Evolutionary conservation across 345 rosid species (phyloP).

Genomic region (Euphorbia lathyris): DNA sequence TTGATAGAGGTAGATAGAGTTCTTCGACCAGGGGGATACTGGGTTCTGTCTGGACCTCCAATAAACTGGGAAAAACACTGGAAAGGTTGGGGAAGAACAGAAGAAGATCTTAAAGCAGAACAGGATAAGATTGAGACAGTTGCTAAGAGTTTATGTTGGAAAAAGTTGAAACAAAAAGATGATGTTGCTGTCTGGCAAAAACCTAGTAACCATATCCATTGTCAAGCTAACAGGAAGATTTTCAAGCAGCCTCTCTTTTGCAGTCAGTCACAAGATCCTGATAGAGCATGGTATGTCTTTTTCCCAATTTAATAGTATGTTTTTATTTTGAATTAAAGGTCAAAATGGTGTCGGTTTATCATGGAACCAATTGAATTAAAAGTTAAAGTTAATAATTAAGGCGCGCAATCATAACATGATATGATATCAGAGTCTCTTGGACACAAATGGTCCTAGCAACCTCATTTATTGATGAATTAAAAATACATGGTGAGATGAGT

Average conservation of each 20-base stretch:
- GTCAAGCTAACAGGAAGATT: conserved; percentile 49
- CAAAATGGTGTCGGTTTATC: no score
- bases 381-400: no score
- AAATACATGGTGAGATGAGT: no score
- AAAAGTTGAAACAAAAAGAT: conserved; percentile 53
- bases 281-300: conserved; percentile 65
- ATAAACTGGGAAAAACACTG: conserved; percentile 75
- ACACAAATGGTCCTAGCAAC: no score
- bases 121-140: conserved; percentile 52
- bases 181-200: conserved; percentile 90
- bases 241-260: conserved; percentile 65
- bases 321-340: no score
- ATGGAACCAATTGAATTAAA: no score
- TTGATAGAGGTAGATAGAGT: conserved; percentile 81
- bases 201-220: conserved; percentile 77
- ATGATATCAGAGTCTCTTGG: no score
- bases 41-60: conserved; percentile 95
- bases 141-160: conserved; percentile 84
- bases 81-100: conserved; percentile 81
- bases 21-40: conserved; percentile 87
- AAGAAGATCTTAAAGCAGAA: conserved; percentile 55
- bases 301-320: background rate
- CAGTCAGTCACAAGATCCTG: conserved; percentile 51
- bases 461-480: no score
- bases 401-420: no score